Conservation (phyloP, 1,284 basidiomycete species). For the Cryptococcus sp. region DNA sequence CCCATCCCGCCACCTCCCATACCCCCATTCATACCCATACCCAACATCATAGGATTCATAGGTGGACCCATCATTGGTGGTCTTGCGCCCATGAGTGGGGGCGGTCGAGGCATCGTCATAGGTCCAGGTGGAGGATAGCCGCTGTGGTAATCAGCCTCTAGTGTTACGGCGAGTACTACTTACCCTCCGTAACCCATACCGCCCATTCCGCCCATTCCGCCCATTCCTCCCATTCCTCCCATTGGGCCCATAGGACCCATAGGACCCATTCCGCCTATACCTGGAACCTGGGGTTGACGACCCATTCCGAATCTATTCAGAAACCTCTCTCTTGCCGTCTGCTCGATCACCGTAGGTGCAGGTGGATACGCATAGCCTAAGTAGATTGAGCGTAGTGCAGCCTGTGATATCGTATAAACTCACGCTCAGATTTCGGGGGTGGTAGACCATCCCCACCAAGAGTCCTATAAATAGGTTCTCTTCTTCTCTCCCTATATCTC, state of each 20-base stretch:
- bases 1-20: not conserved
- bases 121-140: constrained; percentile 4
- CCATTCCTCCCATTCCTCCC: constrained; percentile 1
- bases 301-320: constrained; percentile 11
- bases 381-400: not conserved
- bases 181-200: constrained; percentile 1
- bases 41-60: constrained; percentile 8
- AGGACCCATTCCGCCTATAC: not conserved
- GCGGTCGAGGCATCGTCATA: constrained; percentile 9
- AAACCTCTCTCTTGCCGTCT: constrained; percentile 22
- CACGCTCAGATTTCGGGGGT: constrained; percentile 27
- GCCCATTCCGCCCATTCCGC: not conserved
- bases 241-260: not conserved
- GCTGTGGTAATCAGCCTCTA: not conserved
- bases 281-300: not conserved
- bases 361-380: constrained; percentile 30
- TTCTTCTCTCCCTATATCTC: constrained; percentile 9
- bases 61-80: constrained; percentile 17
- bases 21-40: not conserved
- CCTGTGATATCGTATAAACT: constrained; percentile 1
- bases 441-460: constrained; percentile 13
- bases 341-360: constrained; percentile 22
- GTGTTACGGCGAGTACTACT: not conserved
- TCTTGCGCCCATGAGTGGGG: constrained; percentile 12
- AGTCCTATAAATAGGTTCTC: constrained; percentile 18